These are phyloP conservation scores for Agrostemma githago DNA, from an alignment of 148 eudicot genomes.

Conservation along the genomic window DNA sequence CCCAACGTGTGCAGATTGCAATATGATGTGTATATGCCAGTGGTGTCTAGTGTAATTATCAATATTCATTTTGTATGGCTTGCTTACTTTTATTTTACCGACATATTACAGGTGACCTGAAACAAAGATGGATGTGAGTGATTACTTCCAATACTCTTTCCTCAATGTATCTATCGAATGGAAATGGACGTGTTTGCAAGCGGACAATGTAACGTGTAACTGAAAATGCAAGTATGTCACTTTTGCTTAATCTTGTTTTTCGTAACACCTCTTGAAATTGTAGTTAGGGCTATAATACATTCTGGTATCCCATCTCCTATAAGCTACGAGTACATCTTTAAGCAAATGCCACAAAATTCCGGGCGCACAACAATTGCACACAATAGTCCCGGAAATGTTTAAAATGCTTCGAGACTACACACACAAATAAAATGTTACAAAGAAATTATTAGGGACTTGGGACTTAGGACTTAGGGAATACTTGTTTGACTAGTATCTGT, in stretches of 20 bases:
- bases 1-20: conserved; percentile 11
- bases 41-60: conserved; percentile 15
- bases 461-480: too few relatives aligned
- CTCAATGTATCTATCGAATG: conserved; percentile 22
- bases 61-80: conserved; percentile 18
- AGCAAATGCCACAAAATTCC: not conserved
- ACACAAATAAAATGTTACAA: not conserved
- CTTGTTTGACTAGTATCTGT: not conserved
- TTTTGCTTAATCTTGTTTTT: conserved; percentile 14
- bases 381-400: not conserved
- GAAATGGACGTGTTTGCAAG: conserved; percentile 15
- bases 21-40: conserved; percentile 18
- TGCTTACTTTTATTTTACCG: conserved; percentile 16
- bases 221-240: not conserved
- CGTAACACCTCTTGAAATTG: not conserved
- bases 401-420: not conserved
- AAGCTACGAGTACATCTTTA: not conserved
- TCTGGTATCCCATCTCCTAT: not conserved
- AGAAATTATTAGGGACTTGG: too few relatives aligned
- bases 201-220: conserved; percentile 19
- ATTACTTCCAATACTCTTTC: conserved; percentile 18
- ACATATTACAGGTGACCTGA: conserved; percentile 18
- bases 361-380: not conserved
- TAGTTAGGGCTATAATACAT: not conserved
- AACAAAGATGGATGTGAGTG: conserved; percentile 6